Conservation (phyloP, 805 yeast species). For the Candida golubevii region DNA sequence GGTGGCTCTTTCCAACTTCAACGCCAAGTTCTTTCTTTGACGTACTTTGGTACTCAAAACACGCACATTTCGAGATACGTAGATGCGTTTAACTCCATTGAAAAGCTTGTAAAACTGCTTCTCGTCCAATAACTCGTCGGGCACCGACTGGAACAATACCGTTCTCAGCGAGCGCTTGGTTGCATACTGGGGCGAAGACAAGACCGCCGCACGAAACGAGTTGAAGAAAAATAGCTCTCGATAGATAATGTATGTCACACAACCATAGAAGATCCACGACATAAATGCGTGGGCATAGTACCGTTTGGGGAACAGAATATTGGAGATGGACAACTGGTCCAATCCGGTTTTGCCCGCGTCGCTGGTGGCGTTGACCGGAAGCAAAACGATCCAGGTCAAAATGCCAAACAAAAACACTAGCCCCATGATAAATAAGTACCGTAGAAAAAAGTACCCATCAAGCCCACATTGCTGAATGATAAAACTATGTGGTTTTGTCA, state of each 20-base stretch:
- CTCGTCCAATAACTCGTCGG: constrained; percentile 68
- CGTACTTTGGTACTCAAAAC: constrained; percentile 52
- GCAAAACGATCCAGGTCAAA: constrained; percentile 58
- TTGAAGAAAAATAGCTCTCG: constrained; percentile 78
- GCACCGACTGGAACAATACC: constrained; percentile 79
- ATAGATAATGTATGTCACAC: constrained; percentile 66
- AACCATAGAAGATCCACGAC: constrained; percentile 75
- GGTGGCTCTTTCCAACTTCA: constrained; percentile 64
- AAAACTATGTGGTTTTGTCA: constrained; percentile 66
- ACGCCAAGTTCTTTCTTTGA: constrained; percentile 57
- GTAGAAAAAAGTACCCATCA: constrained; percentile 88
- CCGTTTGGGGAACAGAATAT: constrained; percentile 54
- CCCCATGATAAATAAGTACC: constrained; percentile 64
- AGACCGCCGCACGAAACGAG: constrained; percentile 69
- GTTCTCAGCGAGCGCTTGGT: constrained; percentile 71
- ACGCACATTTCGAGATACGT: constrained; percentile 67
- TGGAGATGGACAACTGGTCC: constrained; percentile 73
- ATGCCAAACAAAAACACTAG: constrained; percentile 43
- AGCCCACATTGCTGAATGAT: constrained; percentile 83
- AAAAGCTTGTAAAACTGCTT: constrained; percentile 69
- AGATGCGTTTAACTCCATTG: constrained; percentile 76
- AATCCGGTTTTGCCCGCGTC: constrained; percentile 64
- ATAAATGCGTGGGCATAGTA: constrained; percentile 85
- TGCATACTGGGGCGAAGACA: constrained; percentile 80
- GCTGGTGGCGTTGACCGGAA: constrained; percentile 78